Base-by-base conservation (phyloP, 2,329 filamentous ascomycete species). In the Hypomyces perniciosus region DNA sequence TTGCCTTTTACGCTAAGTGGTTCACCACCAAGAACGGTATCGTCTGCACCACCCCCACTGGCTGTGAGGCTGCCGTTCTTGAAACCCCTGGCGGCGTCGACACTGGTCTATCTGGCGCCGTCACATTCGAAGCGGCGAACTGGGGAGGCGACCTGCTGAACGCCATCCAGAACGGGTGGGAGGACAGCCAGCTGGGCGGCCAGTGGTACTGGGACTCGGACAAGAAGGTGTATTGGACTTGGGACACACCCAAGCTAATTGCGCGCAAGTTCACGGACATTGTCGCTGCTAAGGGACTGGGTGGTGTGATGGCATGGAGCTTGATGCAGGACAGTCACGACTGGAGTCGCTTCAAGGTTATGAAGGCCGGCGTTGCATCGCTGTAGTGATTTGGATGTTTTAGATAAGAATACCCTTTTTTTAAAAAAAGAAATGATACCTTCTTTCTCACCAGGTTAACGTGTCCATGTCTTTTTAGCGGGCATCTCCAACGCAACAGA, bases 1-100 rank as follows among this genome's bases (percentile, higher is more conserved):
- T 88, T 48, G 81, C 82, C 3, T 86, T 84, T 61, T 88, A 88
- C 63, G 77, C 79, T 43, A 88, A 87, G 62, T 88, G 76, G 68
- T 87, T 86, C 68, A 73, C 68, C 44, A 81, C 77, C 2, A 70
- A 77, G 45, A 69, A 76, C 5, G 63, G 72, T 0, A 62, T 59
- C 27, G 65, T 72, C n/a, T 83, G 79, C 59, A 59, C 61, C 2
- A 54, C 64, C 1, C 74, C 81, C 0, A 64, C 84, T 6, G 82
- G 80, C 27, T 88, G 84, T 62, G 72, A 75, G 4, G 80, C 82
- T 0, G 74, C 76, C 10, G 62, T 71, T 4, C 74, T 86, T 52
- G 84, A 88, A 65, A 87, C 60, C 73, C 78, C n/a, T n/a, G n/a
- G n/a, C n/a, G n/a, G n/a, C n/a, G n/a, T n/a, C n/a, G n/a, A n/a